Base-by-base conservation (phyloP, 2,329 filamentous ascomycete genomes). In the Cladosporium sp. region DNA sequence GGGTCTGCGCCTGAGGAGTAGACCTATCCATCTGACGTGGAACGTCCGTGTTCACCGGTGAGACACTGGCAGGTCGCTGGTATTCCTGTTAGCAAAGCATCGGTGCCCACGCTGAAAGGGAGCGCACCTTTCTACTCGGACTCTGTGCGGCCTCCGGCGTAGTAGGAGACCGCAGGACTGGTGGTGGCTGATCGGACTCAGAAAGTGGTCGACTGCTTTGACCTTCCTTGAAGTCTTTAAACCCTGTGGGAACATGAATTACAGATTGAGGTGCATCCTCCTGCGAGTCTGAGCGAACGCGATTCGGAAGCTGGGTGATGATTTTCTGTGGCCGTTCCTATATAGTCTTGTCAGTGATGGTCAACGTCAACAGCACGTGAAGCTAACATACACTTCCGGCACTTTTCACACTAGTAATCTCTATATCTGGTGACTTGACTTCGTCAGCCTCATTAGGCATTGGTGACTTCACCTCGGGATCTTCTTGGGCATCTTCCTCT, bases 231-330 rank as follows among this genome's bases (percentile, higher is more conserved):
- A 93, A 95, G 59, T 81, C 81, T 50, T 82, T 80, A 68, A 93
- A 96, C 55, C 86, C 88, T 57, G 89, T 79, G 0, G 91, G 90
- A 13, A 88, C 89, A 74, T 96, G 91, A 59, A 96, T 96, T 49
- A 95, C 91, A 1, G 91, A 96, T 47, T 89, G 80, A 19, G 89
- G 85, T 58, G 91, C 89, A 58, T 95, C 89, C 54, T 83, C 84
- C 19, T 58, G 48, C 19, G 79, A 79, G 47, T 64, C 83, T 73
- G 66, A 85, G 62, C 70, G 66, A 22, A 64, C 56, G 45, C 67
- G 64, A 40, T 60, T 55, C 9, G 70, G 63, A 15, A 75, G 58
- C 24, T 67, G 60, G 7, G 75, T 80, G 55, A 78, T 69, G 43
- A 80, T 68, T 63, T 69, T 71, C 24, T 64, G 65, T 41, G 72